Evolutionary conservation across 805 yeast genomes (phyloP), one percentile per base, ranked within the genome.

Genomic region (Ogataea glucozyma): DNA sequence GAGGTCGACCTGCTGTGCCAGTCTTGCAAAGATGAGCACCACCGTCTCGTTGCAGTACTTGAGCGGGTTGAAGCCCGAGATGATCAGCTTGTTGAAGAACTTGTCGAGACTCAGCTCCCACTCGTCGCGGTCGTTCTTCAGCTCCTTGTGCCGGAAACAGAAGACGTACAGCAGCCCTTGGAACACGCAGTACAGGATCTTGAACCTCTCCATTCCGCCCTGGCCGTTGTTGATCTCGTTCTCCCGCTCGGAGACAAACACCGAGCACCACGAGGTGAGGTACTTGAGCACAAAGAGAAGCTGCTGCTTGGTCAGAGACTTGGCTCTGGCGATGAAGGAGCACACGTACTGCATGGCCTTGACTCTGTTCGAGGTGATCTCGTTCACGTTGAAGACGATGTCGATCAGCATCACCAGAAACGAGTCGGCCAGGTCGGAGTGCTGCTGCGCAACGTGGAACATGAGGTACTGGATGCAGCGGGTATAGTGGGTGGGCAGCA

Each of bases 11-110:
- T 83, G 82, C 54, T 91, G 95, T 3, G 98, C 88, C 31, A 93
- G 79, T 51, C 88, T 83, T 10, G 98, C 97, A 71, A 91, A 91
- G 72, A 90, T 91, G 45, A 83, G 74, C 47, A 90, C 96, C 35
- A 91, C 97, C 12, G 95, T 88, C 57, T 87, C 95, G 59, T 90
- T 91, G 65, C 97, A 88, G 69, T 81, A 91, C 61, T 88, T 88
- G 55, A 91, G 74, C 4, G 98, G 98, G 61, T 91, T 93, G 72
- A 93, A 91, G 58, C 85, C 85, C 9, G 97, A 83, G 26, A 89
- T 76, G 24, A 91, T 80, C 57, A 86, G 77, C 51, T 95, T 75
- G 62, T 85, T 96, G 69, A 90, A 88, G 50, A 93, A 84, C 66
- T 82, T 85, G 56, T 90, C 96, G 33, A 93, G 61, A 36, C 78